Percentiles rank a stretch among this genome's conserved stretches.
phyloP scores from a whole-genome alignment of 495 filamentous ascomycete species.

The Glutinoglossum americanum region DNA sequence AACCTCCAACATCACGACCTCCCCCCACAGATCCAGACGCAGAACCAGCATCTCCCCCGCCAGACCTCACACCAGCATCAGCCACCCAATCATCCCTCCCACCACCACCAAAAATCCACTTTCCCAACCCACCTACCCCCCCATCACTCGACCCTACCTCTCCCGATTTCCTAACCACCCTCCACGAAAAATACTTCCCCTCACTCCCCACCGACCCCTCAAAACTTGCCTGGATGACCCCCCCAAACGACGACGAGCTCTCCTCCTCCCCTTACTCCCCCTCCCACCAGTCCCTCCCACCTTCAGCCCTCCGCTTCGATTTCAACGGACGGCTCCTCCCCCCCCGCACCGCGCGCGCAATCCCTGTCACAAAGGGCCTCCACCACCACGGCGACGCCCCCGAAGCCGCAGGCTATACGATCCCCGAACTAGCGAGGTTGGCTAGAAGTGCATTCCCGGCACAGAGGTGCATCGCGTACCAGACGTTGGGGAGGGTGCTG shows the following conservation, averaged over 20 bases:
- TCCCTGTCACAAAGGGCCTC: constrained; percentile 55
- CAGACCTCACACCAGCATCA: constrained; percentile 24
- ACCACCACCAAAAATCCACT: constrained; percentile 21
- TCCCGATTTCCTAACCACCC: constrained; percentile 56
- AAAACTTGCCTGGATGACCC: constrained; percentile 74
- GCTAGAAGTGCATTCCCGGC: constrained; percentile 62
- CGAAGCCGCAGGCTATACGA: constrained; percentile 82
- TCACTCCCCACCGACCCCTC: constrained; percentile 63
- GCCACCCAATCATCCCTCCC: constrained; percentile 15
- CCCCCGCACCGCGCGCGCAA: constrained; percentile 43
- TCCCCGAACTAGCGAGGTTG: constrained; percentile 67
- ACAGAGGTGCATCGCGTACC: constrained; percentile 81
- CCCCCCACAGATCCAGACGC: constrained; percentile 13
- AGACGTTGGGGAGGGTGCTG: constrained; percentile 67
- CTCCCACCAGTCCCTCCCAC: constrained; percentile 39
- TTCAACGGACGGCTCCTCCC: constrained; percentile 60
- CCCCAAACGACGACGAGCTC: constrained; percentile 31
- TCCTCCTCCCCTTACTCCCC: constrained; percentile 61
- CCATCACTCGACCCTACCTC: constrained; percentile 66
- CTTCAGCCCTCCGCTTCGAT: constrained; percentile 69
- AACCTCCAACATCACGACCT: constrained; percentile 3
- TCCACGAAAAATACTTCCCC: constrained; percentile 88
- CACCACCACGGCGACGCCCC: constrained; percentile 92
- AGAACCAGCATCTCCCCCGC: constrained; percentile 19
- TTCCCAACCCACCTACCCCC: constrained; percentile 32